Evolutionary conservation across 1,284 basidiomycete genomes (phyloP).

Genomic region (Ceraceosorus bombacis): DNA sequence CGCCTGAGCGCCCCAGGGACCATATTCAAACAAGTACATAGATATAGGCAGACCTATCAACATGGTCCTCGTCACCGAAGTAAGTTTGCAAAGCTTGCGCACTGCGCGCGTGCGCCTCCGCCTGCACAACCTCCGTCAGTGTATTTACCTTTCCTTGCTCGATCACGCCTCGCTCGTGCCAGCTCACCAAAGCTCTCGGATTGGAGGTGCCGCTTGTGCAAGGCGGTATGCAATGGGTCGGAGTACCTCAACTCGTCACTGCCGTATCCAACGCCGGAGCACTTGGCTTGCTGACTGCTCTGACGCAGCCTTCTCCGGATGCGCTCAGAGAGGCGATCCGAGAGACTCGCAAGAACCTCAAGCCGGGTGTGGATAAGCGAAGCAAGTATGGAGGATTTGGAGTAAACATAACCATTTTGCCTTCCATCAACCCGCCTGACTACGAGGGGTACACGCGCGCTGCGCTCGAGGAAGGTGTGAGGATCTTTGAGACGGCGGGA

Average conservation of each 20-base stretch:
- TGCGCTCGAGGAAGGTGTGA: slow-evolving; percentile 78
- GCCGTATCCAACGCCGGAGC: slow-evolving; percentile 82
- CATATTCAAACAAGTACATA: too few species aligned
- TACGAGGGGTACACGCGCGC: slow-evolving; percentile 74
- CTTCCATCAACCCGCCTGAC: slow-evolving; percentile 82
- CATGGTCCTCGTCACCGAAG: too few species aligned
- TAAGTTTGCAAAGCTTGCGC: too few species aligned
- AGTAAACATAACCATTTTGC: slow-evolving; percentile 84
- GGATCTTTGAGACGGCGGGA: slow-evolving; percentile 86
- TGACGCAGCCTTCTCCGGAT: slow-evolving; percentile 75
- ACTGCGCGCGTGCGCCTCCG: too few species aligned
- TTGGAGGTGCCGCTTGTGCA: slow-evolving; percentile 47
- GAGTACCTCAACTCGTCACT: slow-evolving; percentile 63
- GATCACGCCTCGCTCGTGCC: too few species aligned
- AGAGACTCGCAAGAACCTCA: slow-evolving; percentile 56
- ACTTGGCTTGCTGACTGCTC: slow-evolving; percentile 77
- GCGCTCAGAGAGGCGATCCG: slow-evolving; percentile 76
- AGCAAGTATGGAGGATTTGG: slow-evolving; percentile 52
- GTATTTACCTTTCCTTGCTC: too few species aligned
- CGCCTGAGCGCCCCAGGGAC: too few species aligned
- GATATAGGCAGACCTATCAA: too few species aligned
- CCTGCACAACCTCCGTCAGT: too few species aligned
- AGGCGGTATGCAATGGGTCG: slow-evolving; percentile 59
- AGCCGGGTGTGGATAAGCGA: slow-evolving; percentile 24
- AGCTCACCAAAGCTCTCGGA: slow-evolving; percentile 48